phyloP scores from a whole-genome alignment of 306 rosid species.

The Trifolium pratense region DNA sequence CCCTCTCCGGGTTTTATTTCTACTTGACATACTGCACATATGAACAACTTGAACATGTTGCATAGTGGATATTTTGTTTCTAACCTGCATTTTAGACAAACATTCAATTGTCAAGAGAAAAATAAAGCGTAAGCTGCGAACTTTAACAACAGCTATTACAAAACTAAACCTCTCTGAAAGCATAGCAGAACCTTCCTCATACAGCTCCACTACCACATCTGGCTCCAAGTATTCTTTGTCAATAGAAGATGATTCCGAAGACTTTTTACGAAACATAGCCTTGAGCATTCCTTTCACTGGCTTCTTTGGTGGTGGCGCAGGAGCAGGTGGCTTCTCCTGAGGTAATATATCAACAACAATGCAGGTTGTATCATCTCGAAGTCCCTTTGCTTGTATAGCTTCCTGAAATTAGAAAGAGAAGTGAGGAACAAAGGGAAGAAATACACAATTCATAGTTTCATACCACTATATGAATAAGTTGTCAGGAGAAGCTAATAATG shows the following conservation, averaged over 20 bases:
- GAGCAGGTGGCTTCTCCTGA: slow-evolving; percentile 72
- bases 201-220: slow-evolving; percentile 81
- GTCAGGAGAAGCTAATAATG: slow-evolving; percentile 28
- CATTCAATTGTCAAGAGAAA: slow-evolving; percentile 40
- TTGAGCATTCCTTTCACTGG: slow-evolving; percentile 82
- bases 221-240: slow-evolving; percentile 85
- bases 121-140: slow-evolving; percentile 7
- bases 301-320: slow-evolving; percentile 63
- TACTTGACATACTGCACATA: slow-evolving; percentile 93
- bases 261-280: slow-evolving; percentile 78
- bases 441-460: slow-evolving; percentile 2
- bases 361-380: slow-evolving; percentile 98
- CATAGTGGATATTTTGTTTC: slow-evolving; percentile 91
- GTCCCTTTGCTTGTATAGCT: slow-evolving; percentile 89
- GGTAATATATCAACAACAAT: slow-evolving; percentile 84
- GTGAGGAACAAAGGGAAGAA: slow-evolving; percentile 13
- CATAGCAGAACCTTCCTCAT: slow-evolving; percentile 96
- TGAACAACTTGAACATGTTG: slow-evolving; percentile 97
- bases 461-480: neutral
- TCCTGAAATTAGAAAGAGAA: slow-evolving; percentile 63
- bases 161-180: slow-evolving; percentile 88
- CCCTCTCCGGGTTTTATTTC: slow-evolving; percentile 97
- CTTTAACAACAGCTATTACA: slow-evolving; percentile 11
- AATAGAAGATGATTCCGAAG: slow-evolving; percentile 77
- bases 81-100: slow-evolving; percentile 70